Evolutionary conservation across 768 basidiomycete species (phyloP), one percentile per base, ranked within the genome.

Genomic region (Sporobolomyces phaffii): DNA sequence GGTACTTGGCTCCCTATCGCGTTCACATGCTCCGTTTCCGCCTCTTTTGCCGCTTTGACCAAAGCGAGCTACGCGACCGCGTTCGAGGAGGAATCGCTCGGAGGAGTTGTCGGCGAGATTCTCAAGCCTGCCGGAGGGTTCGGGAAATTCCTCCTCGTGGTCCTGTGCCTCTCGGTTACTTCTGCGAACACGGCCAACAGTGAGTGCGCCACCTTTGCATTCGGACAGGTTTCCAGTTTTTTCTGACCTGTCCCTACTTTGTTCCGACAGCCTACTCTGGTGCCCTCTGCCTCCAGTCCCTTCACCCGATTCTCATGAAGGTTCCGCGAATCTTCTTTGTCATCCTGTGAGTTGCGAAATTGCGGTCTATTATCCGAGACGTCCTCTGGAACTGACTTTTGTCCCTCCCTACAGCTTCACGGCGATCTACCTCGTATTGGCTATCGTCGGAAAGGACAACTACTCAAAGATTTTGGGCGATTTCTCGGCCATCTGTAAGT

Each of bases 101-200:
- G 82, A 4, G 81, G 78, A 24, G 74, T 83, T 31, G 69, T 83
- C 22, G 78, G 78, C 0, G 77, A 81, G 49, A 80, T 82, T 13
- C 74, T 83, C 33, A 47, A 43, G 28, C 43, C 24, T 2, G 62
- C 56, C 28, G 68, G 59, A 29, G 79, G 79, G 14, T 79, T 79
- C 60, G 81, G 81, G 41, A 78, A 79, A 44, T 83, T 83, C 77
- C 76, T 81, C 56, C 76, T 82, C 29, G 79, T 81, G 52, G 60
- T 82, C 31, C 77, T 83, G 28, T 81, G 81, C 18, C 74, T 72
- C 29, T 52, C 60, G n/a, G 63, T 67, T 9, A 63, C 69, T 15
- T 80, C 80, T 62, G 83, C 82, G 74, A 82, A 77, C 44, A 68
- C 64, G 33, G 66, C 65, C 13, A 71, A 71, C 57, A 31, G 38